These are phyloP conservation scores for Fusarium sp. DNA, from an alignment of 2,329 filamentous ascomycete genomes.

Conservation along the genomic window DNA sequence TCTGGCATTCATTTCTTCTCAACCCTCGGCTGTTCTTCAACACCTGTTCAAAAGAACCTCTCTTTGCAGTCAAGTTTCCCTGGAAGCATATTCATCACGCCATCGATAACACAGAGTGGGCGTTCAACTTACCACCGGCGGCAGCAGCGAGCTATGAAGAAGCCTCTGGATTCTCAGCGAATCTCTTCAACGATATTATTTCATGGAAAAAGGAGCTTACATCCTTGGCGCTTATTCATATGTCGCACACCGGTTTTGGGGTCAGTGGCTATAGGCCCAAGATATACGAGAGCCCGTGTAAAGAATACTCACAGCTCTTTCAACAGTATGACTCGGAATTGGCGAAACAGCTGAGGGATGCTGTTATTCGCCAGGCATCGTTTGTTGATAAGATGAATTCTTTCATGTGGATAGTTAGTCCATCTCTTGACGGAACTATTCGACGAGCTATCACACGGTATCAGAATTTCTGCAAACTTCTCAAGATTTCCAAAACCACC, in stretches of 20 bases:
- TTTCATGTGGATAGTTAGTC: constrained; percentile 52
- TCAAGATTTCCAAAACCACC: constrained; percentile 37
- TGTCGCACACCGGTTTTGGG: not conserved
- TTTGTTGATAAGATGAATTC: constrained; percentile 54
- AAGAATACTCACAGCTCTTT: not conserved
- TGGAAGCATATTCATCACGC: constrained; percentile 30
- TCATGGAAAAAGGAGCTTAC: not conserved
- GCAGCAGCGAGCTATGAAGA: not conserved
- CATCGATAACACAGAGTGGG: constrained; percentile 29
- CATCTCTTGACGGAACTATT: constrained; percentile 47
- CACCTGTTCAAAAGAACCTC: constrained; percentile 9
- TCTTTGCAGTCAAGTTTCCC: constrained; percentile 32
- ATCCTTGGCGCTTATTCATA: rapidly evolving
- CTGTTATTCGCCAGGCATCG: constrained; percentile 49
- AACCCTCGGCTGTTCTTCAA: constrained; percentile 42
- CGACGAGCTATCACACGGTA: constrained; percentile 50
- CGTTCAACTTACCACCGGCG: not conserved
- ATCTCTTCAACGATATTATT: not conserved
- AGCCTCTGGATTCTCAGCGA: not conserved
- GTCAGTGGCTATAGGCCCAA: rapidly evolving
- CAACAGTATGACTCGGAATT: not conserved
- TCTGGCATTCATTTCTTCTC: constrained; percentile 50
- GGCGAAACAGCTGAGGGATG: constrained; percentile 37
- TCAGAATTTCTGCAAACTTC: constrained; percentile 48
- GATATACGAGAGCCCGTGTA: not conserved